Base-by-base conservation (phyloP, 2,329 filamentous ascomycete species). In the Corynespora cassiicola region DNA sequence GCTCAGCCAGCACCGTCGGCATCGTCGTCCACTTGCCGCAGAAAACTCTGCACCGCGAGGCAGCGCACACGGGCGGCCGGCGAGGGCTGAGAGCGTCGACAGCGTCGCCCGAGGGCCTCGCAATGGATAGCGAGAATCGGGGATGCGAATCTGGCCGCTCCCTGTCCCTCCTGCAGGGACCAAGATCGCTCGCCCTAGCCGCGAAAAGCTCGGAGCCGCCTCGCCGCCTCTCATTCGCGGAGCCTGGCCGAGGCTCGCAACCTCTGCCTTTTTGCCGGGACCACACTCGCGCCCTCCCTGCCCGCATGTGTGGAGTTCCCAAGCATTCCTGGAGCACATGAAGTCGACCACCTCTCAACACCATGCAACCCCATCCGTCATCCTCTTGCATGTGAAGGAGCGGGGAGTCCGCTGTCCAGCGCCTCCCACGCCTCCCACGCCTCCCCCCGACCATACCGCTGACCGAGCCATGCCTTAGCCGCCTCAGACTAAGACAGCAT, bases 321-420 rank as follows among this genome's bases (percentile, higher is more conserved):
- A 21, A 29, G n/a, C n/a, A n/a, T n/a, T n/a, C n/a, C n/a, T n/a
- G n/a, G n/a, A n/a, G n/a, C n/a, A n/a, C n/a, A n/a, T n/a, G n/a
- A n/a, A n/a, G n/a, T n/a, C n/a, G n/a, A n/a, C n/a, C n/a, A n/a
- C n/a, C n/a, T n/a, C n/a, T n/a, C n/a, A n/a, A n/a, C n/a, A n/a
- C n/a, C n/a, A n/a, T n/a, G n/a, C n/a, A n/a, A n/a, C n/a, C n/a
- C n/a, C n/a, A n/a, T n/a, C n/a, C n/a, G n/a, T n/a, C n/a, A n/a
- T n/a, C n/a, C n/a, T n/a, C n/a, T n/a, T n/a, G n/a, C 39, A 36
- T 42, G 39, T 42, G 33, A 42, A 17, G 10, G 14, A 23, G 38
- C 31, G 38, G 33, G 29, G 33, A 24, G 24, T 28, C 24, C 12
- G n/a, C 32, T 10, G 19, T n/a, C n/a, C n/a, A 17, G 21, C 15